phyloP scores from a whole-genome alignment of 345 rosid genomes.

The Corymbia maculata region DNA sequence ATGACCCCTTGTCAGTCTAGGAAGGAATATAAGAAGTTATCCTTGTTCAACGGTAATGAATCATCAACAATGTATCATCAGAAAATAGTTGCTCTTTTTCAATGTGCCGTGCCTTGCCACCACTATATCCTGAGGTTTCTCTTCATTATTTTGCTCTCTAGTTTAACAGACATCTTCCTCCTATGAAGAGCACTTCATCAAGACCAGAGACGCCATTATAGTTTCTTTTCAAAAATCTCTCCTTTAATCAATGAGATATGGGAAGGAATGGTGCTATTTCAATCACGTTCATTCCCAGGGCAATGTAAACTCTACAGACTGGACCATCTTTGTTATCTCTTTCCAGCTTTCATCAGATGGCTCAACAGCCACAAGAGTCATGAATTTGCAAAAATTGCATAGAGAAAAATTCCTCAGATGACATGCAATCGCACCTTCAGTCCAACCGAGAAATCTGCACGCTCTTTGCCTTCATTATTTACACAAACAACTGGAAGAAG shows the following conservation, averaged over 20 bases:
- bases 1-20: background rate
- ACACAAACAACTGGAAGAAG: conserved; percentile 77
- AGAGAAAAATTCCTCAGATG: background rate
- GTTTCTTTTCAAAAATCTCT: background rate
- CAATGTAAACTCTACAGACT: background rate
- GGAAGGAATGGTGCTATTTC: background rate
- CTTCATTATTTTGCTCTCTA: background rate
- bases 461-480: conserved; percentile 53
- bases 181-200: background rate
- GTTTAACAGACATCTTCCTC: background rate
- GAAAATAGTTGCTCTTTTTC: background rate
- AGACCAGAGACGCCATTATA: background rate
- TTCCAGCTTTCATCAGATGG: background rate
- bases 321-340: background rate
- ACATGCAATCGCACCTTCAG: conserved; percentile 45
- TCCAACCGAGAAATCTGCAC: conserved; percentile 58
- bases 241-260: background rate
- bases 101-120: background rate
- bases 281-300: background rate
- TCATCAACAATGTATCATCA: background rate
- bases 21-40: background rate
- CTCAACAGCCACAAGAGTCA: background rate
- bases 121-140: background rate
- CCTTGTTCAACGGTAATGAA: background rate
- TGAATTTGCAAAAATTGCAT: background rate